Percentiles rank a stretch among this genome's conserved stretches.
Conservation (phyloP, 2,329 filamentous ascomycete genomes). For the Fusarium nisikadoi region DNA sequence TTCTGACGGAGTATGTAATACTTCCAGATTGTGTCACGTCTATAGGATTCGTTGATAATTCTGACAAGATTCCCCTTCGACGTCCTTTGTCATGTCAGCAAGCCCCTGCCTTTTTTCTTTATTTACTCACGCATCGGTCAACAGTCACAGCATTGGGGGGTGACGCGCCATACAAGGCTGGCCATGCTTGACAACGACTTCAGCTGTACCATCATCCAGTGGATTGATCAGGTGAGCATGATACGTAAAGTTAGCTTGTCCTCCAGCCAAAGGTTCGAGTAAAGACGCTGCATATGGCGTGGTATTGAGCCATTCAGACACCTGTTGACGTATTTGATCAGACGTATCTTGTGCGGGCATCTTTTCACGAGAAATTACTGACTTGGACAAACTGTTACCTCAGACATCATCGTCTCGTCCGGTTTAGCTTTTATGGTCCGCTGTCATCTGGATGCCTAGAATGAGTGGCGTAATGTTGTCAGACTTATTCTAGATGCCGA, state of each 20-base stretch:
- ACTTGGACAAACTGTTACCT: rapidly evolving
- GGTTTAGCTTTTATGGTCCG: not conserved
- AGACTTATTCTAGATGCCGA: not conserved
- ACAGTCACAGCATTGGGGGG: not conserved
- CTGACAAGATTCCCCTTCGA: not conserved
- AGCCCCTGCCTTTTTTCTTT: rapidly evolving
- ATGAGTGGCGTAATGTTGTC: not conserved
- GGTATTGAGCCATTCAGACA: not conserved
- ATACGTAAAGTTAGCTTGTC: slow-evolving; percentile 1
- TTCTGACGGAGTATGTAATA: not conserved
- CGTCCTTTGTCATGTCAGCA: not conserved
- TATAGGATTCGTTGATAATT: not conserved
- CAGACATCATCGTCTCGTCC: rapidly evolving
- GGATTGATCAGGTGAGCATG: not conserved
- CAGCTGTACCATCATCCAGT: not conserved
- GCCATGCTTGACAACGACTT: slow-evolving; percentile 4
- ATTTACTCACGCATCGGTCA: not conserved
- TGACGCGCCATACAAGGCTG: slow-evolving; percentile 9
- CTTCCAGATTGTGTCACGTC: rapidly evolving
- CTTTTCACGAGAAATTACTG: rapidly evolving
- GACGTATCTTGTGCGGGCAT: not conserved
- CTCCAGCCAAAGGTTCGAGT: not conserved
- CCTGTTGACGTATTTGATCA: not conserved
- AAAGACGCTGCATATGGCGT: not conserved
- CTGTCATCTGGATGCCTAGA: not conserved